A percentile compares a stretch with the other conserved stretches of the same genome.
phyloP scores from a whole-genome alignment of 345 rosid species.

The Eucalyptus cloeziana region DNA sequence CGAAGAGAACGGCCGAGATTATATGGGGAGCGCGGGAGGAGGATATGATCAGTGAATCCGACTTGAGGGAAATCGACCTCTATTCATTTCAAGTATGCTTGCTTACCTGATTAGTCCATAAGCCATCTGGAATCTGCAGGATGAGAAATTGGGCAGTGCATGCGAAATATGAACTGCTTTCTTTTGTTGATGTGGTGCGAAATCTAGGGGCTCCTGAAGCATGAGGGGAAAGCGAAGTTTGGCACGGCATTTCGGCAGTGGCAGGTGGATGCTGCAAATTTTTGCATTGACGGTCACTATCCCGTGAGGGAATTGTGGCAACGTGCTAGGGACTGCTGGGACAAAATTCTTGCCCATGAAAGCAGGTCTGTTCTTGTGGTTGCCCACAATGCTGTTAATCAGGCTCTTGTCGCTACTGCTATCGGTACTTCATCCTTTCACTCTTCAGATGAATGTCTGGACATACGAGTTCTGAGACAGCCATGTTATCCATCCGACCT shows the following conservation, averaged over 20 bases:
- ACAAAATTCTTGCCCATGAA: slow-evolving; percentile 51
- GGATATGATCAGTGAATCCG: slow-evolving; percentile 45
- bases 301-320: slow-evolving; percentile 91
- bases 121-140: neutral
- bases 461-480: neutral
- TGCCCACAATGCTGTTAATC: slow-evolving; percentile 96
- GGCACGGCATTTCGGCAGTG: slow-evolving; percentile 72
- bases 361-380: slow-evolving; percentile 85
- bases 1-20: slow-evolving; percentile 80
- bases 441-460: neutral
- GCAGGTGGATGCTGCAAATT: slow-evolving; percentile 78
- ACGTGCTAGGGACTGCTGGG: slow-evolving; percentile 71
- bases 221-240: slow-evolving; percentile 68
- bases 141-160: neutral
- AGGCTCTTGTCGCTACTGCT: slow-evolving; percentile 84
- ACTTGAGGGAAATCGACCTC: slow-evolving; percentile 86
- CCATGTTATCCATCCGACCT: neutral
- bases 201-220: slow-evolving; percentile 75
- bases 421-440: slow-evolving; percentile 36
- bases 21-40: slow-evolving; percentile 64
- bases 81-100: slow-evolving; percentile 73
- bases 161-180: neutral
- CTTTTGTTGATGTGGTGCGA: neutral
- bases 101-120: neutral
- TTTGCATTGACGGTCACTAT: slow-evolving; percentile 73